Conservation (phyloP, 2,329 filamentous ascomycete genomes). For the Fusarium sp. region DNA sequence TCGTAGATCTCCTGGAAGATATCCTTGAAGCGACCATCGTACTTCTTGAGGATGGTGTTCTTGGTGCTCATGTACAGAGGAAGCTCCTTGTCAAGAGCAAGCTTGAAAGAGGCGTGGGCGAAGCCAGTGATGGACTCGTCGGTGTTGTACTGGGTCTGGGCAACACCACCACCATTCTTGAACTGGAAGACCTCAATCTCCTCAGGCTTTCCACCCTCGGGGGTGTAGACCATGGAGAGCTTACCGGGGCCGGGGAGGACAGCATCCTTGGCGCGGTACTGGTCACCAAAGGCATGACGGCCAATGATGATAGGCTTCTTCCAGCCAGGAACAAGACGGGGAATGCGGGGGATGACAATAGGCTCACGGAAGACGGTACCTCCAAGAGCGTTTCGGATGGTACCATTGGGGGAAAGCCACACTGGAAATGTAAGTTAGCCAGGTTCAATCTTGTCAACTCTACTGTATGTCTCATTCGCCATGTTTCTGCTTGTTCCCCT, state of each 20-base stretch:
- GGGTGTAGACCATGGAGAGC: conserved; percentile 95
- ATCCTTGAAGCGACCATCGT: conserved; percentile 99
- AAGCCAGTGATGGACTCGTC: conserved; percentile 95
- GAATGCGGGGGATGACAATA: conserved; percentile 94
- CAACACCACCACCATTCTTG: conserved; percentile 86
- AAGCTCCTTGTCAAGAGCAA: conserved; percentile 86
- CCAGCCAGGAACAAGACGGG: conserved; percentile 95
- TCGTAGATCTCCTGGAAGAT: conserved; percentile 99
- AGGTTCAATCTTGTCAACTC: conserved; percentile 24
- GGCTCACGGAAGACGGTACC: conserved; percentile 99
- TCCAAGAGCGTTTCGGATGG: conserved; percentile 81
- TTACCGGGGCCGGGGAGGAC: conserved; percentile 88
- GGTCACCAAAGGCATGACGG: conserved; percentile 97
- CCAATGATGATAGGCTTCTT: conserved; percentile 99
- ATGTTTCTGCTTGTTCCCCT: conserved; percentile 24
- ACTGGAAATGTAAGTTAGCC: conserved; percentile 66
- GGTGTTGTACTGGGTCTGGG: conserved; percentile 98
- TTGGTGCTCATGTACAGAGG: conserved; percentile 99
- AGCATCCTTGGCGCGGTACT: conserved; percentile 96
- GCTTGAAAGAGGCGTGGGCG: conserved; percentile 96
- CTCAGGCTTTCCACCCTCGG: conserved; percentile 84
- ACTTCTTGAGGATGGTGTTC: conserved; percentile 99
- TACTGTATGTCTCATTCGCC: conserved; percentile 33
- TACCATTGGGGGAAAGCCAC: conserved; percentile 99
- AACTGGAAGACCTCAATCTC: conserved; percentile 93